Percentiles rank a stretch among this genome's conserved stretches.
Evolutionary conservation across 1,284 basidiomycete species (phyloP).

Genomic region (Chondrostereum purpureum): DNA sequence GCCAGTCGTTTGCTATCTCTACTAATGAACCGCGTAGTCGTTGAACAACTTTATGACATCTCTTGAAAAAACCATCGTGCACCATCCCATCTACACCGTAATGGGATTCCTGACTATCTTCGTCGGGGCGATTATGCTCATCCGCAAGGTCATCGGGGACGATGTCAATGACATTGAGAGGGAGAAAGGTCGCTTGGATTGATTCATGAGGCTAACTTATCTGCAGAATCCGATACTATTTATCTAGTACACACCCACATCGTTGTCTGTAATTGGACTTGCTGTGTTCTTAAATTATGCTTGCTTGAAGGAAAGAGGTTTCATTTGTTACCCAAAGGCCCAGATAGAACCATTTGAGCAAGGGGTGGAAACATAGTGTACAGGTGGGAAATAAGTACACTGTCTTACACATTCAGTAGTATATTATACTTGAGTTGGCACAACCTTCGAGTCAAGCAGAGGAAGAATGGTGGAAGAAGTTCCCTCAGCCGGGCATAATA

Average conservation of each 20-base stretch:
- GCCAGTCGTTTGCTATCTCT: not conserved
- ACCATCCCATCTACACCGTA: slow-evolving; percentile 30
- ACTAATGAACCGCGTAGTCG: slow-evolving; percentile 30
- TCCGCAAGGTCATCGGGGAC: slow-evolving; percentile 9
- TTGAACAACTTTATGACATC: slow-evolving; percentile 43
- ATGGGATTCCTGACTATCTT: slow-evolving; percentile 20
- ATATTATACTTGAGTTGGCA: too few relatives aligned
- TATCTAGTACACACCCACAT: too few relatives aligned
- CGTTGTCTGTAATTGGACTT: too few relatives aligned
- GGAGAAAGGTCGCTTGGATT: slow-evolving; percentile 2
- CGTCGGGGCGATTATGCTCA: slow-evolving; percentile 12
- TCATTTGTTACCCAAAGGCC: too few relatives aligned
- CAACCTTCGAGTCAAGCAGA: too few relatives aligned
- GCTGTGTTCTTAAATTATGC: too few relatives aligned
- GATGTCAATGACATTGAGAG: slow-evolving; percentile 3
- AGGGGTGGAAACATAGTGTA: too few relatives aligned
- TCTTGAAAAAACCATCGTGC: slow-evolving; percentile 37
- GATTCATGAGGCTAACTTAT: not conserved
- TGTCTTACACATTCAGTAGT: too few relatives aligned
- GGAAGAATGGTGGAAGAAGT: too few relatives aligned
- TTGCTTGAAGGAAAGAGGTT: too few relatives aligned
- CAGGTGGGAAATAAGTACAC: too few relatives aligned
- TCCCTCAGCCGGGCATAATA: not conserved
- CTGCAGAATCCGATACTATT: not conserved
- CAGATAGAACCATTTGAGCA: too few relatives aligned